phyloP scores from a whole-genome alignment of 768 basidiomycete species.

The Sarcomyxa edulis region DNA sequence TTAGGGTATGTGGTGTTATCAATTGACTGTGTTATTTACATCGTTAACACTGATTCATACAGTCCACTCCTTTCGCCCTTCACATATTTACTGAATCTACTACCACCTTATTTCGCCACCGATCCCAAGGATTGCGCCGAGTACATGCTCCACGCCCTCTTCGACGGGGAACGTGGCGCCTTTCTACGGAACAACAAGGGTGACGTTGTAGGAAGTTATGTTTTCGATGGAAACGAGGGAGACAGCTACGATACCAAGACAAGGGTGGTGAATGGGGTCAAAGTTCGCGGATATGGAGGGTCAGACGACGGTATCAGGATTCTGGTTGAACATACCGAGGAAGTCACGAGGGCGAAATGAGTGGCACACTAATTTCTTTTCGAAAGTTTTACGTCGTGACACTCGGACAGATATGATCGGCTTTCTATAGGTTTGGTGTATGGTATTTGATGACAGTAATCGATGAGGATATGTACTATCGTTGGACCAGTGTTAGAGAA shows the following conservation, averaged over 20 bases:
- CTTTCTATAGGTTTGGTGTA: slow-evolving; percentile 56
- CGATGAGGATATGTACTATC: neutral
- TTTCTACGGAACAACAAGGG: slow-evolving; percentile 26
- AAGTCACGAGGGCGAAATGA: slow-evolving; percentile 50
- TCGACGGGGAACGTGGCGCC: slow-evolving; percentile 19
- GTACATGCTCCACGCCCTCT: slow-evolving; percentile 28
- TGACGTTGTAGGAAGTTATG: slow-evolving; percentile 26
- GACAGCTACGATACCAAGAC: too few relatives aligned
- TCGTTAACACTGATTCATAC: slow-evolving; percentile 19
- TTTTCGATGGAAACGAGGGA: too few relatives aligned
- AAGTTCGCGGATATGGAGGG: slow-evolving; percentile 11
- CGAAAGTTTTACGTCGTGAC: slow-evolving; percentile 23
- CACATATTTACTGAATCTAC: slow-evolving; percentile 10
- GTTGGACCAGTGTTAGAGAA: too few relatives aligned
- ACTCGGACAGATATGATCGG: slow-evolving; percentile 22
- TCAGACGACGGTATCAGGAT: slow-evolving; percentile 17
- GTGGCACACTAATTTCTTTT: slow-evolving; percentile 58
- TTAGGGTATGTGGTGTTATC: too few relatives aligned
- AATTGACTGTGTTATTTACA: too few relatives aligned
- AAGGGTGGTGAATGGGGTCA: too few relatives aligned
- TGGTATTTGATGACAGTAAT: slow-evolving; percentile 24
- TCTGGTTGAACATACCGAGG: slow-evolving; percentile 43
- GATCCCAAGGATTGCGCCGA: slow-evolving; percentile 25
- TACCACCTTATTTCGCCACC: slow-evolving; percentile 19
- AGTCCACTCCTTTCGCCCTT: slow-evolving; percentile 17